phyloP scores from a whole-genome alignment of 148 eudicot species.

The Amaranthus palmeri region DNA sequence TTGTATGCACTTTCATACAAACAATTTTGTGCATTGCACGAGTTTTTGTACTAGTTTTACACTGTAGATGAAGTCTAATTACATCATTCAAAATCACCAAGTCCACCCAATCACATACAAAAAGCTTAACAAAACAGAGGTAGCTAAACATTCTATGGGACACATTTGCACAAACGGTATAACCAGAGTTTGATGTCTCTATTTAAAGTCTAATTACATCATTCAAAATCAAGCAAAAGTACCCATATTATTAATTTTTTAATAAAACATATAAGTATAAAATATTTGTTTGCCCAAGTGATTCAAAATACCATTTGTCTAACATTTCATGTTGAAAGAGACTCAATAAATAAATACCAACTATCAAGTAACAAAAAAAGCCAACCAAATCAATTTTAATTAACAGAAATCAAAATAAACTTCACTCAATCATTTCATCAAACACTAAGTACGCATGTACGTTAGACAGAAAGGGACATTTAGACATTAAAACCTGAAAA shows the following conservation, averaged over 20 bases:
- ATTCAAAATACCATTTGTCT: not conserved
- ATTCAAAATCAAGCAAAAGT: not conserved
- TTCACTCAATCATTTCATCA: constrained; percentile 6
- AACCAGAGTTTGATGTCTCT: not conserved
- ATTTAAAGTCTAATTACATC: too few species aligned
- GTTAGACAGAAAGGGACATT: not conserved
- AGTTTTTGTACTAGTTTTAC: too few species aligned
- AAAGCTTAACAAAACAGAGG: not conserved
- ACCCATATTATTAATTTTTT: not conserved
- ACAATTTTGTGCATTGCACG: too few species aligned
- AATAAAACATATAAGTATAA: not conserved
- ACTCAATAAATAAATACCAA: not conserved
- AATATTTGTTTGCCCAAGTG: not conserved
- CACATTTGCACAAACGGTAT: not conserved
- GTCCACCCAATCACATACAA: not conserved
- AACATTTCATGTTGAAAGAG: not conserved
- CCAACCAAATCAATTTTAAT: not conserved
- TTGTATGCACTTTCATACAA: too few species aligned
- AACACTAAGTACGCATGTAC: constrained; percentile 2
- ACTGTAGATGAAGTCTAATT: not conserved
- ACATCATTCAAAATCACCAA: not conserved
- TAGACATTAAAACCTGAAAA: not conserved
- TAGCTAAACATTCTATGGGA: too few species aligned
- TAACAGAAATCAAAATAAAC: not conserved
- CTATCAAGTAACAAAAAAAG: not conserved